These are phyloP conservation scores for Paracorniculantispora psalliotae DNA, from an alignment of 2,329 filamentous ascomycete species.

Conservation along the genomic window DNA sequence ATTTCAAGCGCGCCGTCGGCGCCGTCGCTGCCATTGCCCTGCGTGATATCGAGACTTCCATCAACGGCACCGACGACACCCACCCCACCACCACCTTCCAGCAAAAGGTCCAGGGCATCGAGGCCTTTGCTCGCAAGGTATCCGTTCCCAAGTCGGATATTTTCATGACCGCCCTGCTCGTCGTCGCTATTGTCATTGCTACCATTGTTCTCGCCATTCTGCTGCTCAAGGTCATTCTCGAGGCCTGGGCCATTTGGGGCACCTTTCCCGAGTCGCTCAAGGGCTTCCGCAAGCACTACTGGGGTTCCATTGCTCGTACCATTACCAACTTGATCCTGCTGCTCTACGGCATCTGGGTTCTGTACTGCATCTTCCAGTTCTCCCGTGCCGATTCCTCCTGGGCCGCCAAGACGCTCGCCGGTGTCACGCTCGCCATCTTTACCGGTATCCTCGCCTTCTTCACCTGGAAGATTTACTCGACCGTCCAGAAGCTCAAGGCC, in stretches of 20 bases:
- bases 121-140: constrained; percentile 77
- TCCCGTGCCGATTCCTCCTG: constrained; percentile 81
- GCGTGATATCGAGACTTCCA: constrained; percentile 46
- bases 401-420: constrained; percentile 82
- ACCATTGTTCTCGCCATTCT: constrained; percentile 81
- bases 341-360: constrained; percentile 89
- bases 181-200: constrained; percentile 83
- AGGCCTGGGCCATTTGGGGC: constrained; percentile 85
- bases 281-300: constrained; percentile 92
- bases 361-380: constrained; percentile 96
- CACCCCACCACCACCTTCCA: constrained; percentile 33
- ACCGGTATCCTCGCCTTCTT: constrained; percentile 80
- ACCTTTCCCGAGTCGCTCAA: constrained; percentile 74
- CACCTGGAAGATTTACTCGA: constrained; percentile 73
- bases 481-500: constrained; percentile 69
- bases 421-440: constrained; percentile 73
- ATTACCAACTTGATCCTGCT: constrained; percentile 87
- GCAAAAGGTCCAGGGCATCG: constrained; percentile 64
- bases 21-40: constrained; percentile 44
- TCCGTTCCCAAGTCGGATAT: constrained; percentile 83
- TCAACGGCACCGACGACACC: constrained; percentile 30
- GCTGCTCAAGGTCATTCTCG: constrained; percentile 84
- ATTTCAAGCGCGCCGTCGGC: constrained; percentile 51
- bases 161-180: constrained; percentile 89
- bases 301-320: constrained; percentile 83